Evolutionary conservation across 371 early-diverging fungal genomes (phyloP), one percentile per base, ranked within the genome.

Genomic region (Blakeslea trispora): DNA sequence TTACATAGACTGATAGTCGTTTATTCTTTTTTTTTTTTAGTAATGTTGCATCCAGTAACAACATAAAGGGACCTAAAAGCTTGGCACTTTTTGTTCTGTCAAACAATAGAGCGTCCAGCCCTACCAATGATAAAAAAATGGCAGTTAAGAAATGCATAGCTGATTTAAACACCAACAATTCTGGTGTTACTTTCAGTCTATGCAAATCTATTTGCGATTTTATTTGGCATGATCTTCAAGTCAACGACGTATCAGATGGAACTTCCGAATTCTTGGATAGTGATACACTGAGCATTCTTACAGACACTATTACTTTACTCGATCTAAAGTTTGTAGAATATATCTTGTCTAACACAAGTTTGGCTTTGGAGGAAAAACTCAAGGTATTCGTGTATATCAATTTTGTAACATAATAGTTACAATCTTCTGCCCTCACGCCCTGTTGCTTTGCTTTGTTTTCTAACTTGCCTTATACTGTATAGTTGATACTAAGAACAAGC

Each of bases 131-230:
- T 22, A 4, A 21, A 6, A 45, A 45, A 23, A 1, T 14, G 8
- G 21, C 21, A 21, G 24, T 21, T 23, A 23, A 19, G 8, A 10
- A 23, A 7, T 50, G 72, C 47, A 61, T 81, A 24, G 31, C 48
- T n/a, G 39, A 53, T 0, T 42, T 69, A 1, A 82, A 82, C 32
- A 53, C 47, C n/a, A 52, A 50, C 13, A 80, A 82, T 45, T 76
- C 79, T 22, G 82, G 82, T 9, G 59, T 71, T 8, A 32, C 60
- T 6, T 75, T 73, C 35, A 64, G 67, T 32, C 59, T 82, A 19
- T 73, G 74, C 45, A 68, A 66, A 44, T 7, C 57, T 13, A 42
- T 58, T 2, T 31, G 45, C 2, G 31, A 34, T 8, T 61, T 67
- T 43, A 37, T 77, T n/a, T 19, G 58, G 2, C 9, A 48, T 9